These are phyloP conservation scores for Otatea glauca DNA, from an alignment of 176 grass and related monocot genomes.

Conservation along the genomic window DNA sequence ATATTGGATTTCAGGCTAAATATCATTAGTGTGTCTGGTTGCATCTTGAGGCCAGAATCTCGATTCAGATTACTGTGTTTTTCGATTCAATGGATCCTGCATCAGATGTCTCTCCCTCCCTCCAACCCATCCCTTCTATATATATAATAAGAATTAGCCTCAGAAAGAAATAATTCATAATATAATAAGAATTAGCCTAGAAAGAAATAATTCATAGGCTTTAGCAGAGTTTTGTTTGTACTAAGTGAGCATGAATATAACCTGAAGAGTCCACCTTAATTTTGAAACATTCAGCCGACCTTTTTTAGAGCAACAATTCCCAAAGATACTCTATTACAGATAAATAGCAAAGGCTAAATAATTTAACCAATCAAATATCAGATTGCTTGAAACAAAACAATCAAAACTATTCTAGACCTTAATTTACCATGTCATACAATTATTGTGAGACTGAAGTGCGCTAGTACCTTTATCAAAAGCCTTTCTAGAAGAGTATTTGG, in stretches of 20 bases:
- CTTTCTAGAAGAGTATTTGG: slow-evolving; percentile 67
- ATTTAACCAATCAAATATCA: not conserved
- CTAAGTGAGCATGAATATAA: no score
- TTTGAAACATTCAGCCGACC: not conserved
- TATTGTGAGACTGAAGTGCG: not conserved
- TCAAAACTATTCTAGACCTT: not conserved
- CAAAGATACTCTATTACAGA: slow-evolving; percentile 6
- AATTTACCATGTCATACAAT: slow-evolving; percentile 30
- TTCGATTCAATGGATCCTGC: not conserved
- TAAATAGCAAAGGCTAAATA: slow-evolving; percentile 28
- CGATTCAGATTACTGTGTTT: slow-evolving; percentile 1
- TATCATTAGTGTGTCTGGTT: not conserved
- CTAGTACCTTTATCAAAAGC: slow-evolving; percentile 52
- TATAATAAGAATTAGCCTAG: no score
- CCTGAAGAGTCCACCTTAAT: not conserved
- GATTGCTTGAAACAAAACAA: slow-evolving; percentile 15
- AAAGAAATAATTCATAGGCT: no score
- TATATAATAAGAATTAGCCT: not conserved
- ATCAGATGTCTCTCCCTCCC: not conserved
- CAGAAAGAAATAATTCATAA: not conserved
- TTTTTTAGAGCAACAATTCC: not conserved
- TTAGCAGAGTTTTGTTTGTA: not conserved
- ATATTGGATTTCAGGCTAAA: slow-evolving; percentile 11
- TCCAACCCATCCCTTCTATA: not conserved
- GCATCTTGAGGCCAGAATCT: slow-evolving; percentile 19